These are phyloP conservation scores for Ogataea paradorogensis DNA, from an alignment of 805 yeast genomes.

Conservation along the genomic window DNA sequence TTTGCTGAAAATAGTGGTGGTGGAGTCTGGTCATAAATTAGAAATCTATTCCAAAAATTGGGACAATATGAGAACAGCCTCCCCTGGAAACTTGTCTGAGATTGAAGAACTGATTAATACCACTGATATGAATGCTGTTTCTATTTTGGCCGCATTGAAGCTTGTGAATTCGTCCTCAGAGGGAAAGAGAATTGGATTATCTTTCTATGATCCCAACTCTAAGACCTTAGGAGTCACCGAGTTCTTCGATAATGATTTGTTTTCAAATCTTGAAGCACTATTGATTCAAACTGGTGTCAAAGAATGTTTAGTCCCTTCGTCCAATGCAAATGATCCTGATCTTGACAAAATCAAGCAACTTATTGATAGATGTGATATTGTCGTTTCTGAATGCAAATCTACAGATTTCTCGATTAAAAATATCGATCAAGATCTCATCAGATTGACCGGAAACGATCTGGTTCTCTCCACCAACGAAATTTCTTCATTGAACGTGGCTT, in stretches of 20 bases:
- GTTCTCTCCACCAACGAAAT: conserved; percentile 55
- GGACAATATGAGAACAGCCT: conserved; percentile 56
- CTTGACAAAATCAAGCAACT: conserved; percentile 64
- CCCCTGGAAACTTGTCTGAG: conserved; percentile 86
- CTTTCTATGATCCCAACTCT: conserved; percentile 72
- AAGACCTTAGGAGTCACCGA: conserved; percentile 69
- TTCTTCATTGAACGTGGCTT: conserved; percentile 47
- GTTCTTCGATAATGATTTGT: conserved; percentile 83
- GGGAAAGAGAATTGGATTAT: conserved; percentile 64
- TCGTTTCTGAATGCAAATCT: conserved; percentile 57
- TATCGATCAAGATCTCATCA: conserved; percentile 73
- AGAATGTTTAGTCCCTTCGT: conserved; percentile 65
- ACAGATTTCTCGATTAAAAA: conserved; percentile 62
- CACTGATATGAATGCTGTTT: conserved; percentile 35
- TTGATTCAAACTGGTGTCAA: conserved; percentile 86
- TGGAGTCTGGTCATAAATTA: conserved; percentile 70
- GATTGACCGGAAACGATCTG: conserved; percentile 59
- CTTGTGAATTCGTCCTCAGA: conserved; percentile 38
- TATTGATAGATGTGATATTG: conserved; percentile 74
- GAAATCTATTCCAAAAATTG: conserved; percentile 77
- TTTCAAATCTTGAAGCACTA: conserved; percentile 80
- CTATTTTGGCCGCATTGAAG: conserved; percentile 54
- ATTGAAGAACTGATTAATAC: conserved; percentile 66
- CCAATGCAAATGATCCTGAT: conserved; percentile 45
- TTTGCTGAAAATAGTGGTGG: conserved; percentile 60